Conservation (phyloP, 352 stramenopile species). For the Pythium plurisporium region DNA sequence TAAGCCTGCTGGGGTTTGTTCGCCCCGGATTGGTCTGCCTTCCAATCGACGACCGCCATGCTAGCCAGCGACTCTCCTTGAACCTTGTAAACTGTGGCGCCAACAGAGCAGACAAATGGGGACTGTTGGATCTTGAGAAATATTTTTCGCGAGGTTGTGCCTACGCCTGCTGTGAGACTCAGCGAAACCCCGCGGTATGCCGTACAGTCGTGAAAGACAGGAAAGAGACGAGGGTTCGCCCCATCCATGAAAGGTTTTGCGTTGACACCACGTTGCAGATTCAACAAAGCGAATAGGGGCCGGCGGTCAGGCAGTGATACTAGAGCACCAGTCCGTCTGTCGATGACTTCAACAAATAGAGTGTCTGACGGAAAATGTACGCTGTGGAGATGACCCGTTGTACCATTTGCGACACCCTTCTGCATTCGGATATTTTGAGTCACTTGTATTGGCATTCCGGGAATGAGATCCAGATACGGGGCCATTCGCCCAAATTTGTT, state of each 20-base stretch:
- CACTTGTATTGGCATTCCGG: conserved; percentile 15
- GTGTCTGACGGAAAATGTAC: conserved; percentile 6
- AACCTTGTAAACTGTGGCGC: conserved; percentile 16
- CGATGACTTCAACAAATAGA: background rate
- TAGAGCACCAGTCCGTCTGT: background rate
- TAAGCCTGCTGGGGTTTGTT: conserved; percentile 17
- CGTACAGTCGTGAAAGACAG: conserved; percentile 4
- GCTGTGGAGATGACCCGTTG: background rate
- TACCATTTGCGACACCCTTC: conserved; percentile 16
- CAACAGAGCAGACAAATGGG: conserved; percentile 12
- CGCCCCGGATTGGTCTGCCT: background rate
- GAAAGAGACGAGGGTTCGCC: background rate
- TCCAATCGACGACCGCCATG: conserved; percentile 13
- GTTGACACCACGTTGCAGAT: background rate
- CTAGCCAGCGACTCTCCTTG: conserved; percentile 9
- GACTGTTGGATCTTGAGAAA: conserved; percentile 9
- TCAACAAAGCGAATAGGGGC: conserved; percentile 3
- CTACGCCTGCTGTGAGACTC: background rate
- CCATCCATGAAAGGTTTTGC: background rate
- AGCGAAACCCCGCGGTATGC: background rate
- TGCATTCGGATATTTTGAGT: conserved; percentile 12
- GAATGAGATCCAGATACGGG: conserved; percentile 10
- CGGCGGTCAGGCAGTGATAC: background rate
- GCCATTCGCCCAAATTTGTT: conserved; percentile 9
- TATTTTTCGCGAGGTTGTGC: background rate